Conservation (phyloP, 164 flowering plant species). For the grape (Vitis vinifera) region ASM3070453v1 NC_081817.1:6911001-6911500, state of each 20-base stretch:
- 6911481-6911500: not conserved
- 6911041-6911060: not conserved
- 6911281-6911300: not conserved
- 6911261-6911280: not conserved
- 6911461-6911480: not conserved
- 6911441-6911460: not conserved
- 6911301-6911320: not conserved
- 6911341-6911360: not conserved
- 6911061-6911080: not conserved
- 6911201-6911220: not conserved
- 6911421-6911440: not conserved
- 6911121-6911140: not conserved
- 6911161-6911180: not conserved
- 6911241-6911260: not conserved
- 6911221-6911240: not conserved
- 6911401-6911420: not conserved
- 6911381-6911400: not conserved
- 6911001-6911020: not conserved
- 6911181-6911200: not conserved
- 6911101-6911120: not conserved
- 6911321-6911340: not conserved
- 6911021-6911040: conserved; percentile 1
- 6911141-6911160: not conserved
- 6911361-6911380: not conserved
- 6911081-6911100: not conserved